Evolutionary conservation across 2,329 filamentous ascomycete genomes (phyloP).

Genomic region (Microsporum audouinii): DNA sequence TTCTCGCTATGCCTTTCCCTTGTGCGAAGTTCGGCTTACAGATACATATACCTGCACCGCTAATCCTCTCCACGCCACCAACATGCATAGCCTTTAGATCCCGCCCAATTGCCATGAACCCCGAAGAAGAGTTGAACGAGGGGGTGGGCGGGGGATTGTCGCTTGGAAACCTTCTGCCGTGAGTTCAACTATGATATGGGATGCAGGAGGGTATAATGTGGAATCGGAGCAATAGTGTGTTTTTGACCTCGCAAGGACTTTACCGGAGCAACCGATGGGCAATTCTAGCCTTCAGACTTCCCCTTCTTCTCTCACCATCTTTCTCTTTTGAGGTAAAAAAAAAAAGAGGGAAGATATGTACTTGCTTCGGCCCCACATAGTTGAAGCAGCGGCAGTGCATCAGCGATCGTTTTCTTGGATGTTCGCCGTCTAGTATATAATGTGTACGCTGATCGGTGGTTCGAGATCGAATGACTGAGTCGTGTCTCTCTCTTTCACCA

Average conservation of each 20-base stretch:
- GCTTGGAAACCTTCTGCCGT: background rate
- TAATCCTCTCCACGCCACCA: conserved; percentile 1
- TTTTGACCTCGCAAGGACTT: background rate
- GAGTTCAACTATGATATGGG: background rate
- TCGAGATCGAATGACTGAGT: background rate
- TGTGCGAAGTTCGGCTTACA: background rate
- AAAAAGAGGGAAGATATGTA: background rate
- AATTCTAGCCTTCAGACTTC: background rate
- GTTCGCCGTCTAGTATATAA: background rate
- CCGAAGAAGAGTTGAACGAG: background rate
- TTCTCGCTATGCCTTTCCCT: background rate
- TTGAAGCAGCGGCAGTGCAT: background rate
- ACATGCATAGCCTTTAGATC: conserved; percentile 3
- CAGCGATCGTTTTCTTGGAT: background rate
- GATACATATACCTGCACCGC: background rate
- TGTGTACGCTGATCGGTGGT: background rate
- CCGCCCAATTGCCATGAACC: background rate
- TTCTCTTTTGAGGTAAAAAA: background rate
- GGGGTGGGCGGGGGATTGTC: background rate
- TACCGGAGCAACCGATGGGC: background rate
- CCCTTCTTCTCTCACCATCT: background rate
- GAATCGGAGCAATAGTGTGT: background rate
- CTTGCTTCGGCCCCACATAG: background rate
- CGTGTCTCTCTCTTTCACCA: background rate
- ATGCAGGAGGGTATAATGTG: background rate